A percentile compares a stretch with the other conserved stretches of the same genome.
Conservation (phyloP, 768 basidiomycete species). For the Panellus pusillus region DNA sequence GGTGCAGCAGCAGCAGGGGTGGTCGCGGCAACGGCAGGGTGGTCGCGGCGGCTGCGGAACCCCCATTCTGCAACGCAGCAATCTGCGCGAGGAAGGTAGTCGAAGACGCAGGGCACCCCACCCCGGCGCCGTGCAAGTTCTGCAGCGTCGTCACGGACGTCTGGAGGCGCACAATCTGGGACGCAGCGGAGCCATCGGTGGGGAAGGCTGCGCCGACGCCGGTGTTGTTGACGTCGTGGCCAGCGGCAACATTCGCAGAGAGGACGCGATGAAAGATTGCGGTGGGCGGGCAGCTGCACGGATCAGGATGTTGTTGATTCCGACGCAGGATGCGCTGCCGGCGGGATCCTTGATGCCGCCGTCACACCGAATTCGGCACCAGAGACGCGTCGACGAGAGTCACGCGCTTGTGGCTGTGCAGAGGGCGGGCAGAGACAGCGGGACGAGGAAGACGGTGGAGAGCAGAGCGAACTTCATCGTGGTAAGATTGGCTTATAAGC, state of each 20-base stretch:
- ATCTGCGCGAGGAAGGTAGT: conserved; percentile 43
- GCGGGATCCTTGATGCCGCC: conserved; percentile 6
- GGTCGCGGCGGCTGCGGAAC: neutral
- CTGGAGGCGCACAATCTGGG: conserved; percentile 56
- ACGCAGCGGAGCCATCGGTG: conserved; percentile 50
- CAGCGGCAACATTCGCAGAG: conserved; percentile 60
- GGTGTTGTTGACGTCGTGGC: conserved; percentile 67
- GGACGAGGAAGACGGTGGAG: conserved; percentile 32
- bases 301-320: conserved; percentile 56
- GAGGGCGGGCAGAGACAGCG: conserved; percentile 23
- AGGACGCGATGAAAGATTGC: conserved; percentile 48
- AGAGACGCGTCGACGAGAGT: conserved; percentile 33
- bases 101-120: conserved; percentile 67
- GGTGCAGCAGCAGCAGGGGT: neutral
- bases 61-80: neutral
- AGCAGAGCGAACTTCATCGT: conserved; percentile 36
- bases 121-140: conserved; percentile 67
- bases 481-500: conserved; percentile 7
- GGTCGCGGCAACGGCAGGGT: too few species aligned
- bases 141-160: conserved; percentile 67
- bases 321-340: conserved; percentile 42
- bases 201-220: conserved; percentile 61
- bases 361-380: conserved; percentile 13
- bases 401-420: conserved; percentile 27
- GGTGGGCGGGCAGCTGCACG: conserved; percentile 67